Evolutionary conservation across 225 moss, liverwort and hornwort species (phyloP), one percentile per base, ranked within the genome.

Genomic region (Polytrichum commune): DNA sequence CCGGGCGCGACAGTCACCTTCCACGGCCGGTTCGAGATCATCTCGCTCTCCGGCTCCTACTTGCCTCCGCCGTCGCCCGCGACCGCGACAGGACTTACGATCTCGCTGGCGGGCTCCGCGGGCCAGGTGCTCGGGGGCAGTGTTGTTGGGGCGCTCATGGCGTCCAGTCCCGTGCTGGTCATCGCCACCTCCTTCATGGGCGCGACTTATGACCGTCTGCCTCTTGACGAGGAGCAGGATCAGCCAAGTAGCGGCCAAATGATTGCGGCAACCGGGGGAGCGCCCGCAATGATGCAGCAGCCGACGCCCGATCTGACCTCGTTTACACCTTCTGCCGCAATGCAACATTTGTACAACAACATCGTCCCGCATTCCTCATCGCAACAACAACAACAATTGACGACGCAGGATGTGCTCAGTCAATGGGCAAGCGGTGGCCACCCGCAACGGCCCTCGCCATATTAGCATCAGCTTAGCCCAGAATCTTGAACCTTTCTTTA

Each of bases 21-120:
- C 79, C 89, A 89, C 67, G 89, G 89, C 30, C 85, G 86, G 23
- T 89, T 85, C 81, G 89, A 89, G 66, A 89, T 89, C 80, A 80
- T 89, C 1, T 85, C 83, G 1, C 86, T 89, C n/a, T 83, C 85
- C 25, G 89, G 89, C 18, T 83, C 89, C 20, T 89, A 83, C 69
- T 63, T 89, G 70, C 86, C 89, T 53, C 82, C 82, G 5, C 89
- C 89, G 10, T 78, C 35, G 69, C 75, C 19, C 74, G 80, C 79
- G 67, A 78, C 33, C 54, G 57, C 75, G 6, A 78, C 77, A 1
- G 86, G 86, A 27, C 85, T 89, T 23, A 89, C 89, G 60, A 79
- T 89, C 65, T 77, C 86, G 54, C 66, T 89, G 6, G 89, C 80
- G 30, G 89, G 89, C 66, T 75, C 85, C 8, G 62, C 76, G 32